Conservation (phyloP, 1,139 yeast genomes). For the Arxiozyma slooffiae region DNA sequence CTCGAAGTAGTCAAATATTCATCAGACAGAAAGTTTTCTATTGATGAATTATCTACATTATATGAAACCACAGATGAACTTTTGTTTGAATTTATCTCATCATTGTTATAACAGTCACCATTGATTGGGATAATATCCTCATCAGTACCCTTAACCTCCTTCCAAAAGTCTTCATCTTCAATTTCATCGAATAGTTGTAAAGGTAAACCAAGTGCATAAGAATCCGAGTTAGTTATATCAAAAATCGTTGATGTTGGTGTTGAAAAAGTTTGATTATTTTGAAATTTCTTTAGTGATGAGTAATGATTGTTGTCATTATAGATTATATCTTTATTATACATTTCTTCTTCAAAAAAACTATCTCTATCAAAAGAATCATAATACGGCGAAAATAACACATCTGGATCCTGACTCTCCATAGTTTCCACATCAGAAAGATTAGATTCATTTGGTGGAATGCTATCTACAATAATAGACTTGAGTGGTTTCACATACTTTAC, state of each 20-base stretch:
- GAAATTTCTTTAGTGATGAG: slow-evolving; percentile 3
- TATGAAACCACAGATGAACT: background rate
- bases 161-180: slow-evolving; percentile 24
- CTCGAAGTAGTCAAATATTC: slow-evolving; percentile 8
- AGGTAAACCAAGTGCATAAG: background rate
- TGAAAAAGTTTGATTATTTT: slow-evolving; percentile 1
- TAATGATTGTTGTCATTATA: background rate
- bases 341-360: slow-evolving; percentile 4
- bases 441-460: slow-evolving; percentile 8
- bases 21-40: slow-evolving; percentile 17
- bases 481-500: background rate
- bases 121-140: background rate
- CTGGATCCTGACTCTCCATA: slow-evolving; percentile 6
- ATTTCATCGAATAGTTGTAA: background rate
- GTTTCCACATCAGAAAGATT: slow-evolving; percentile 7
- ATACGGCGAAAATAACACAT: slow-evolving; percentile 12
- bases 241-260: background rate
- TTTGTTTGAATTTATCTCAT: slow-evolving; percentile 1
- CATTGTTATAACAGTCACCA: background rate
- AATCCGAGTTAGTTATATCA: background rate
- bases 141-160: slow-evolving; percentile 19
- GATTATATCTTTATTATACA: slow-evolving; percentile 2
- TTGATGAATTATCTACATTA: slow-evolving; percentile 1
- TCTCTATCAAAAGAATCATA: slow-evolving; percentile 2
- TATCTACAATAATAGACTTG: slow-evolving; percentile 9